Base-by-base conservation (phyloP, 2,329 filamentous ascomycete genomes). In the Apiospora aurea region DNA sequence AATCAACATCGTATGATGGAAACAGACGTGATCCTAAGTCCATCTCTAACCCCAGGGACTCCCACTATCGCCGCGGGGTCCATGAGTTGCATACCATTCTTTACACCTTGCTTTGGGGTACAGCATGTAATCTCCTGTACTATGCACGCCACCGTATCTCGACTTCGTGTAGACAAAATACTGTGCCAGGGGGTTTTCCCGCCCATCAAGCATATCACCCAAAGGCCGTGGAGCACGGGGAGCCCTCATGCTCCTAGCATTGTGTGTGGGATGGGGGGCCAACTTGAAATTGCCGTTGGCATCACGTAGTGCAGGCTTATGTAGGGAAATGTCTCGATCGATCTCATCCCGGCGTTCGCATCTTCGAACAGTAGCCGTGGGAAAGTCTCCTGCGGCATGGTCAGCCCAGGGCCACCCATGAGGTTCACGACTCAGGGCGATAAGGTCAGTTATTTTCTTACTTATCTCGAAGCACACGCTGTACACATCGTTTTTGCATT, bases 381-480 rank as follows among this genome's bases (percentile, higher is more conserved):
- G 29, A 2, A 13, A 41, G 18, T 64, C 18, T 10, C 34, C 57
- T 64, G 21, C 57, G 11, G 10, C 18, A 6, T 64, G 8, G 5
- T 64, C 13, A 64, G 34, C 53, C 6, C n/a, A n/a, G n/a, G n/a
- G n/a, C n/a, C n/a, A n/a, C n/a, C n/a, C n/a, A n/a, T 2, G 5
- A 4, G 8, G 7, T 51, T 8, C 0, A 64, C 18, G 5, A 41
- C 10, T 2, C 5, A 38, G 16, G 4, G 53, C 29, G 4, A 10
- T 10, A 8, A n/a, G 8, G 21, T 5, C 0, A 4, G 34, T 41
- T 14, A 0, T 34, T 1, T 41, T 1, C 34, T 2, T 24, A 64
- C 57, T 41, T 64, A 41, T 64, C 21, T 64, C 34, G 11, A 64
- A 41, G 1, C 34, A 10, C 34, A 64, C 29, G 18, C 18, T 41